Percentiles rank a stretch among this genome's conserved stretches.
Evolutionary conservation across 2,329 filamentous ascomycete species (phyloP).

Genomic region (Cercospora sp.): DNA sequence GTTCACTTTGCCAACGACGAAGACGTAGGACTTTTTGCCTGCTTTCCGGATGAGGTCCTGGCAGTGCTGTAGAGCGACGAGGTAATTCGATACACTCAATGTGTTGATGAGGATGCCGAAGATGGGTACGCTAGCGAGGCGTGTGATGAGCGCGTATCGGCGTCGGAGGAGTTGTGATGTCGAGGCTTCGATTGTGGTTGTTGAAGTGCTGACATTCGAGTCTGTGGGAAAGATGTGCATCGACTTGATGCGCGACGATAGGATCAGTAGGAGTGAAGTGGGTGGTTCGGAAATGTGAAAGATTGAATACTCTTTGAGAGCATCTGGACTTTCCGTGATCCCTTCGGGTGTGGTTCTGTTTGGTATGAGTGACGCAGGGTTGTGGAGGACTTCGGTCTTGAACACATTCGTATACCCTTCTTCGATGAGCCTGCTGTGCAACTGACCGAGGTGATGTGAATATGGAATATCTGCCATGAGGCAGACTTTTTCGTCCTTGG

Average conservation of each 20-base stretch:
- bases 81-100: conserved; percentile 85
- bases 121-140: conserved; percentile 75
- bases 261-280: conserved; percentile 78
- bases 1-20: conserved; percentile 96
- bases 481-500: conserved; percentile 65
- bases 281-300: conserved; percentile 85
- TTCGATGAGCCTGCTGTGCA: conserved; percentile 56
- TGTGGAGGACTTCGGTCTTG: conserved; percentile 70
- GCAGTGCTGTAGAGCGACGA: conserved; percentile 74
- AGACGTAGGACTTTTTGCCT: conserved; percentile 93
- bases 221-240: conserved; percentile 74
- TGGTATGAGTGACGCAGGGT: conserved; percentile 78
- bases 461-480: conserved; percentile 91
- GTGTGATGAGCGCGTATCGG: conserved; percentile 83
- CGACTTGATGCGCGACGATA: conserved; percentile 76
- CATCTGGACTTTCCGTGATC: conserved; percentile 47
- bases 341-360: conserved; percentile 70
- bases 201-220: conserved; percentile 26
- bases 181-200: conserved; percentile 49
- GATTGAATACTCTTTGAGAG: conserved; percentile 68
- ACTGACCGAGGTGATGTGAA: conserved; percentile 66
- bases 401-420: conserved; percentile 71
- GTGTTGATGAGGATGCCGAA: conserved; percentile 97
- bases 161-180: conserved; percentile 68
- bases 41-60: conserved; percentile 71